These are phyloP conservation scores for Paradendryphiella salina DNA, from an alignment of 2,329 filamentous ascomycete genomes.

Conservation along the genomic window DNA sequence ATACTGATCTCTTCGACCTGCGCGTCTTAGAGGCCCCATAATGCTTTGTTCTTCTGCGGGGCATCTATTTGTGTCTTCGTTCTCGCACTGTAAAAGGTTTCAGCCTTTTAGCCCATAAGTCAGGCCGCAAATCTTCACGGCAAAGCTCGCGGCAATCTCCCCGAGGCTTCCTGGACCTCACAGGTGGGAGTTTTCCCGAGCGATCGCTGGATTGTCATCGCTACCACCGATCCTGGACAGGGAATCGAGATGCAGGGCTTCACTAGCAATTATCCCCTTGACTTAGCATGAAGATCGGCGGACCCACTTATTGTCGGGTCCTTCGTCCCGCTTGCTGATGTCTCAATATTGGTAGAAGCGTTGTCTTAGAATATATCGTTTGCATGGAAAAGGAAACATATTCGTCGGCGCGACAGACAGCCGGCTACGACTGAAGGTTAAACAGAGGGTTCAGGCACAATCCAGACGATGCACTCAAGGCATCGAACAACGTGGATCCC, in stretches of 20 bases:
- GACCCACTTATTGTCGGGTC: neutral
- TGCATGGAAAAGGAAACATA: neutral
- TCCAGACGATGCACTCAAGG: neutral
- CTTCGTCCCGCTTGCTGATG: neutral
- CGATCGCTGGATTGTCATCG: neutral
- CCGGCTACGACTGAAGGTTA: neutral
- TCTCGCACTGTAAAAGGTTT: neutral
- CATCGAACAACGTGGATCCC: neutral
- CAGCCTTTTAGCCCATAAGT: neutral
- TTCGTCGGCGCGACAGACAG: neutral
- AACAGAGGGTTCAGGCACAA: neutral
- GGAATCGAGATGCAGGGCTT: neutral
- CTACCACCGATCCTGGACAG: neutral
- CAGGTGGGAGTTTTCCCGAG: neutral
- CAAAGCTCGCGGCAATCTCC: neutral
- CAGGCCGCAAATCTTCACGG: neutral
- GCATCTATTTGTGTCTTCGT: neutral
- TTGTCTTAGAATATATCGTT: neutral
- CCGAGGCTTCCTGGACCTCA: neutral
- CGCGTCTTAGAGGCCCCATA: slow-evolving; percentile 2
- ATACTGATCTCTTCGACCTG: neutral
- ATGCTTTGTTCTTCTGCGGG: neutral
- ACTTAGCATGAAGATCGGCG: neutral
- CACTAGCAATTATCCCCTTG: neutral
- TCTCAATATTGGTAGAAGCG: neutral